Base-by-base conservation (phyloP, 257 asterid species). In the Prunella vulgaris region DNA sequence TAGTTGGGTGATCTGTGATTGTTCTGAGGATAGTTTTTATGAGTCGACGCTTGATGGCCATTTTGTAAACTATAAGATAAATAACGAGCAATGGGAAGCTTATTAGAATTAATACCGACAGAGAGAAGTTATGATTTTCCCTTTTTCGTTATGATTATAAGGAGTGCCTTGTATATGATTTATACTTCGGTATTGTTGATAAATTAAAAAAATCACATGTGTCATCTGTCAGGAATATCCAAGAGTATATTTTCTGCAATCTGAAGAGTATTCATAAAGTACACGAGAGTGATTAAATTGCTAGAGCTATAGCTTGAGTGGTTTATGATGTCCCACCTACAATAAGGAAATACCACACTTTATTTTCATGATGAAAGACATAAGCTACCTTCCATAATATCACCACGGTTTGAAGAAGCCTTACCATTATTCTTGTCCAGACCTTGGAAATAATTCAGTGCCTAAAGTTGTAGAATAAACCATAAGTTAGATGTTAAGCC, bases 201-300 rank as follows among this genome's bases (percentile, higher is more conserved):
- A 25, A 42, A 42, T 42, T 35, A 32, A n/a, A 25, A n/a, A 38
- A 15, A 49, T 38, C 7, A 9, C 48, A 32, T 17, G 28, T 7
- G 66, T 28, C 24, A 32, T 65, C 67, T 3, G 46, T 54, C 71
- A 28, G 32, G 61, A 25, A 35, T 35, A 35, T 35, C 42, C 42
- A 7, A 35, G 30, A 17, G 25, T 1, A 48, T 22, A 3, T 58
- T 71, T 48, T 22, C 52, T 25, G 25, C 70, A 33, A 46, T 49
- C 57, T 25, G 73, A 64, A 54, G 60, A 40, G 64, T 35, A 60
- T 32, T 60, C 18, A 27, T 46, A 17, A 51, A 68, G 61, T 24
- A 42, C 66, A 57, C 2, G 18, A 4, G 10, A 61, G 60, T 27
- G 70, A 17, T 69, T 69, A 22, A 15, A 68, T n/a, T 33, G 53